Base-by-base conservation (phyloP, 1,284 basidiomycete genomes). In the Pisolithus thermaeus region DNA sequence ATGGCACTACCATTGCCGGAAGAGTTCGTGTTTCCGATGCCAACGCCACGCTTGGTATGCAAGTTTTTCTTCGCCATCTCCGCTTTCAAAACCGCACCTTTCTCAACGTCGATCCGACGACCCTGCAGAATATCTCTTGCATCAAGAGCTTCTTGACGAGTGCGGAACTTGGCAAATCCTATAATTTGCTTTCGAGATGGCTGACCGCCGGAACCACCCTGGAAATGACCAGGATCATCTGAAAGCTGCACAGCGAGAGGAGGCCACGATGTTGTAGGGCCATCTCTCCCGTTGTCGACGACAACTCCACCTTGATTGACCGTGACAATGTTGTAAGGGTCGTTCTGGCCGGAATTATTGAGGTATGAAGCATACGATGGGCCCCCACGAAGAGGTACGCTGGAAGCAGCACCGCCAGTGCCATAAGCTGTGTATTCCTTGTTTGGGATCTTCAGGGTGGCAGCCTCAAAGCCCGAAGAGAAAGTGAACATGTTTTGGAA, bases 1-100 rank as follows among this genome's bases (percentile, higher is more conserved):
- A 58, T 62, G 5, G 59, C 36, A 25, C 54, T 56, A 11, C 67
- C 61, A 22, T 59, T 53, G 14, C 52, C 52, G 30, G 64, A 35
- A 1, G 32, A 59, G 30, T 58, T 57, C 25, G 52, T 61, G 38
- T 58, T 61, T 25, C 61, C 62, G 25, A 66, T 66, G n/a, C 88
- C 87, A 23, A 89, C 84, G 0, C 89, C 90, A 40, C 92, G 77
- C 72, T 94, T 95, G 22, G 93, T 97, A 67, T 99, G 96, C 43
- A 99, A 70, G 65, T 99, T 98, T 81, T 99, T 99, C 83, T 99
- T 99, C 37, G 96, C 96, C 92, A 99, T 97, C 73, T 99, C 97
- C 16, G 96, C 96, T 70, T 98, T 99, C 48, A 99, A 71, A 1
- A 96, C 88, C 7, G 90, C 87, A 8, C 94, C 94, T 60, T 93